Evolutionary conservation across 2,329 filamentous ascomycete genomes (phyloP).

Genomic region (Stemphylium beticola): DNA sequence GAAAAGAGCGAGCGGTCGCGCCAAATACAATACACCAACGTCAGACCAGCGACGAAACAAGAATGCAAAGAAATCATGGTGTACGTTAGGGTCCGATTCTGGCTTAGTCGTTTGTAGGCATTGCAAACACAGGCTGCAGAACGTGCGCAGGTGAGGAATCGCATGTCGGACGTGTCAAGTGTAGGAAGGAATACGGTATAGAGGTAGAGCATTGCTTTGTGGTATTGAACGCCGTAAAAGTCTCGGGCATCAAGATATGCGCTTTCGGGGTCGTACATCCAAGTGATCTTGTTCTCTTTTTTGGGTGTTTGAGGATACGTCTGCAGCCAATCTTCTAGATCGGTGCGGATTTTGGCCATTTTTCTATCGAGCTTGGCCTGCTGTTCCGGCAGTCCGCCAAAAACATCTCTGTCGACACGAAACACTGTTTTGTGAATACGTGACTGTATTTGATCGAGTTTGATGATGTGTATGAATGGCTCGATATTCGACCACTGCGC

Average conservation of each 20-base stretch:
- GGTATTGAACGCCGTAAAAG: constrained; percentile 37
- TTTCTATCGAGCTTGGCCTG: constrained; percentile 26
- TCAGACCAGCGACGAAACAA: constrained; percentile 35
- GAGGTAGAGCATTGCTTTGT: constrained; percentile 34
- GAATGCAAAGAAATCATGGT: constrained; percentile 38
- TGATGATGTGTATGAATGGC: constrained; percentile 38
- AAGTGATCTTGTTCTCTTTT: constrained; percentile 26
- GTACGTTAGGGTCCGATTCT: constrained; percentile 33
- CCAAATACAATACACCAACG: constrained; percentile 38
- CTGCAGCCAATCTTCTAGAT: constrained; percentile 30
- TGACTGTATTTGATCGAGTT: constrained; percentile 32
- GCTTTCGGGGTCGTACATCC: constrained; percentile 38
- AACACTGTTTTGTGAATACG: constrained; percentile 35
- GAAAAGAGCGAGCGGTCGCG: constrained; percentile 30
- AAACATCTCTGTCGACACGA: constrained; percentile 30
- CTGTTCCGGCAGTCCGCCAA: constrained; percentile 18
- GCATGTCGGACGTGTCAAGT: constrained; percentile 24
- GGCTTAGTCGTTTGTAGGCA: constrained; percentile 32
- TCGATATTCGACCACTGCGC: constrained; percentile 31
- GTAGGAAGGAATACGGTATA: constrained; percentile 31
- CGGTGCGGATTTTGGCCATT: constrained; percentile 22
- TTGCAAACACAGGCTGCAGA: constrained; percentile 34
- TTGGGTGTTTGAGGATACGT: constrained; percentile 27
- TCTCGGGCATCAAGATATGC: constrained; percentile 31
- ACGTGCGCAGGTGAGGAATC: constrained; percentile 31